Evolutionary conservation across 2,329 filamentous ascomycete genomes (phyloP), one percentile per base, ranked within the genome.

Genomic region (Diaporthe longicolla): DNA sequence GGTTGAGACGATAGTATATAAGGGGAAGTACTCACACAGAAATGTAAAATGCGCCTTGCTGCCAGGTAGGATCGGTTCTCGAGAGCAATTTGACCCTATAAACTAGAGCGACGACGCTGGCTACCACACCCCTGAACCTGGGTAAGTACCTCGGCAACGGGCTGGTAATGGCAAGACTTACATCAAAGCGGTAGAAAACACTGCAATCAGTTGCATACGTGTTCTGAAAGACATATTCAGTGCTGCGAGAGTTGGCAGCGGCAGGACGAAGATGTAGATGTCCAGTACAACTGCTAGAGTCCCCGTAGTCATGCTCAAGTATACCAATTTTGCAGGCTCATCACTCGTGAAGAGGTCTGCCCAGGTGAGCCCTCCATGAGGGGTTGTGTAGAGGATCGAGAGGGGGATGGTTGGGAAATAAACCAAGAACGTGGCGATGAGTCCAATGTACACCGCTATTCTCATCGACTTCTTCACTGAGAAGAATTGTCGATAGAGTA

Each of bases 241-340:
- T 52, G 32, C 11, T 21, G 32, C 32, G 9, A 69, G 37, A 37
- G 52, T 55, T 21, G 65, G 65, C 1, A 69, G 50, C 2, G 65
- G 65, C 8, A 69, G 32, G n/a, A 69, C 19, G 32, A 69, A 55
- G n/a, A 69, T 69, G n/a, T 40, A 69, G 7, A 69, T 69, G 32
- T 55, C 65, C 26, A 69, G 15, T 26, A 13, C 50, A 3, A 69
- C 37, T 43, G 65, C 21, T 15, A 37, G 19, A 26, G n/a, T 9
- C 24, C 48, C 65, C 24, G 1, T 13, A 17, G 8, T n/a, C 40
- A 54, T 26, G 48, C 65, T 32, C 21, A 11, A 55, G 32, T 69
- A 69, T 19, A 40, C 19, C 37, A 26, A 2, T 11, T 37, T 69
- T 19, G 0, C 7, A 26, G 7, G 32, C 4, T 32, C 48, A 24